Conservation (phyloP, 1,139 yeast species). For the Debaryomyces sp. region DNA sequence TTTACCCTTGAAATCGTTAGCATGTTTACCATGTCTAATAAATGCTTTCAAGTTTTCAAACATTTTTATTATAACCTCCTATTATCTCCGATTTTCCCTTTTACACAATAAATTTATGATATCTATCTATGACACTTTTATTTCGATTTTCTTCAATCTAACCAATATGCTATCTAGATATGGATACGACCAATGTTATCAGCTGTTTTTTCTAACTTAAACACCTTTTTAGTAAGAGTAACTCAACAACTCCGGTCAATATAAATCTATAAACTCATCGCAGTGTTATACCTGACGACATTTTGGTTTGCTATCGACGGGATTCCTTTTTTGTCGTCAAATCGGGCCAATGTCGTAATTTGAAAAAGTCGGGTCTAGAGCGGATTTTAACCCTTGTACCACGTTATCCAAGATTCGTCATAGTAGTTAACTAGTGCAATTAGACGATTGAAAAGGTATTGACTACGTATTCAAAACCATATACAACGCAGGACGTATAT, state of each 20-base stretch:
- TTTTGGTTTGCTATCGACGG: slow-evolving; percentile 8
- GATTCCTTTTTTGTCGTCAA: neutral
- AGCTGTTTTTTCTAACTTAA: neutral
- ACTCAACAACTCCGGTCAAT: no score
- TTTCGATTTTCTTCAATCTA: neutral
- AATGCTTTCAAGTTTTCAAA: slow-evolving; percentile 72
- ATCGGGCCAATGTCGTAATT: neutral
- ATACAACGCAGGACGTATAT: neutral
- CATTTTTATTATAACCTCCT: slow-evolving; percentile 23
- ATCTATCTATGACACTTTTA: neutral
- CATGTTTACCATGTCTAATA: slow-evolving; percentile 84
- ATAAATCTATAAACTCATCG: slow-evolving; percentile 3
- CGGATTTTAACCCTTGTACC: neutral
- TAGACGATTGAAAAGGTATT: neutral
- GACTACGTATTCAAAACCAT: neutral
- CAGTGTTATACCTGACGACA: slow-evolving; percentile 3
- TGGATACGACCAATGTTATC: neutral
- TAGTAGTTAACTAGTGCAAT: neutral
- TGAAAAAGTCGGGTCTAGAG: neutral
- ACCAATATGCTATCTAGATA: neutral
- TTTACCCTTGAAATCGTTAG: slow-evolving; percentile 44
- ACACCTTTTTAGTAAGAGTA: neutral
- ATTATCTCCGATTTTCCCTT: neutral
- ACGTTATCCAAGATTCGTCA: neutral
- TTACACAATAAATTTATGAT: neutral